Base-by-base conservation (phyloP, 139 green algal species). In the Chlorella sp. region DNA sequence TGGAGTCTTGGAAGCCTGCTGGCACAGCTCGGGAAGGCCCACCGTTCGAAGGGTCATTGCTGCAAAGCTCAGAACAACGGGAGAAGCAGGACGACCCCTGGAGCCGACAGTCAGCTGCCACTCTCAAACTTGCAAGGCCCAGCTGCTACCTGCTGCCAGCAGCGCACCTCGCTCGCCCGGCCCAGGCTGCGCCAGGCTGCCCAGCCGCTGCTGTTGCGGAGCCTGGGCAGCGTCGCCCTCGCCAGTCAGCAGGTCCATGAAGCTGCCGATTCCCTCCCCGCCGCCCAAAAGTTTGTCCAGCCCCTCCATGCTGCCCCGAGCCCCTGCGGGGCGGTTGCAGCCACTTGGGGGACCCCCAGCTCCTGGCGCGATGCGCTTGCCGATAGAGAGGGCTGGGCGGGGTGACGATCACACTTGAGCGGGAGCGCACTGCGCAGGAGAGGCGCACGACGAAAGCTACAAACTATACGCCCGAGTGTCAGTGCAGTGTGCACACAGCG, bases 121-220 rank as follows among this genome's bases (percentile, higher is more conserved):
- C 81, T 32, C 78, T 86, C 53, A 69, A 86, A 86, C 81, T 86
- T 86, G 66, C 75, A 36, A 36, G n/a, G 5, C 73, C 73, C 73
- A 80, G 73, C 73, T 80, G 73, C 73, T 80, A n/a, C 34, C 34
- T 21, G n/a, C 75, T 81, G 75, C 75, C n/a, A 24, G n/a, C 75
- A 81, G 75, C 79, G 22, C 69, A 91, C 88, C 81, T 77, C 88
- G 12, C 68, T 91, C 88, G 22, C 71, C 81, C 14, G 88, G 68
- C 30, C 81, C 88, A 1, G 73, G 69, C n/a, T 48, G 5, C 34
- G 37, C 79, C 81, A 91, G 81, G 68, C 26, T 85, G 79, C 88
- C 88, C 81, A 91, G 81, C 14, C 88, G 66, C 64, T 87, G 79
- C 66, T 48, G 40, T n/a, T 71, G 73, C 30, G 34, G n/a, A 1